Evolutionary conservation across 2,329 filamentous ascomycete genomes (phyloP), one percentile per base, ranked within the genome.

Genomic region (Furcasterigmium furcatum): DNA sequence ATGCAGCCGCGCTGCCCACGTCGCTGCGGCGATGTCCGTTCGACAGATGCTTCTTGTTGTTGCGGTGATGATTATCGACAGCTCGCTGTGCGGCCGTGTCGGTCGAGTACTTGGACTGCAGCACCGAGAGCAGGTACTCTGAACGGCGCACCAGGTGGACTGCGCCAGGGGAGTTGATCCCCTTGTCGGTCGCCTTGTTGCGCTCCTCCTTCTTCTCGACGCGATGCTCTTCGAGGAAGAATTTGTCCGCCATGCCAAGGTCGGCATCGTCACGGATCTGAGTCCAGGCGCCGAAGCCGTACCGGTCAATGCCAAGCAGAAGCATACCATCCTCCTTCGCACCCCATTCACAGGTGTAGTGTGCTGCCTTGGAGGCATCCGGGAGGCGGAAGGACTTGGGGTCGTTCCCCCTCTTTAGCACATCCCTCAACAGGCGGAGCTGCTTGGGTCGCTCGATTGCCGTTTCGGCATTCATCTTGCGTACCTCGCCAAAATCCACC

Each of bases 151-250:
- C 92, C 38, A 99, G 82, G 62, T 99, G 94, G 22, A 99, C 94
- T 19, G 94, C 92, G n/a, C 94, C 94, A 4, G 94, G 94, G 3
- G 92, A 95, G 59, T 95, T 95, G 29, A 88, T 88, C 50, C 85
- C 84, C 58, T 89, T 91, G 46, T 85, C 87, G 16, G 89, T 85
- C 14, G 73, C 81, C 58, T 90, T 89, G 58, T 76, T 87, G 29
- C 94, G 86, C 65, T 96, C 91, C 58, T 94, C 91, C 64, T 97
- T 97, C 70, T 95, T 94, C 64, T 95, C 94, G 16, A 97, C 92
- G n/a, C 92, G 87, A 64, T 97, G 91, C 65, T 99, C 95, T 62
- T 99, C 94, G 2, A 99, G 72, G 70, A 95, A 99, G 62, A 97
- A 88, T 60, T 96, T 97, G 57, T 96, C 91, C 2, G 74, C 72